phyloP scores from a whole-genome alignment of 331 rosid species.

The Telfairia occidentalis region DNA sequence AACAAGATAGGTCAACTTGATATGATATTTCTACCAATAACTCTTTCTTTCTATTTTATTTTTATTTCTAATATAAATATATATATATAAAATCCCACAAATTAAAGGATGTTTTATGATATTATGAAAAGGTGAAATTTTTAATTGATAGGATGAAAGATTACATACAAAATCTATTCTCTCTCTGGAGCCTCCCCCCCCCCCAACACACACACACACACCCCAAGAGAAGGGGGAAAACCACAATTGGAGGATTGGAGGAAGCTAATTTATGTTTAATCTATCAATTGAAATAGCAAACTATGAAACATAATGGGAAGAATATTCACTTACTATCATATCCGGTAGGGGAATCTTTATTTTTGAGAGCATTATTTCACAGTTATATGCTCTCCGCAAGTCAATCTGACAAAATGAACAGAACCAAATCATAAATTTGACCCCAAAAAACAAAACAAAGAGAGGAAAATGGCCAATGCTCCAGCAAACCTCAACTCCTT shows the following conservation, averaged over 20 bases:
- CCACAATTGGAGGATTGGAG: not conserved
- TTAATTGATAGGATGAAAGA: not conserved
- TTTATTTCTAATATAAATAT: no score
- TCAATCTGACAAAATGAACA: constrained; percentile 51
- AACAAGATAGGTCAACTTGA: not conserved
- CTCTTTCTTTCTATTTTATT: not conserved
- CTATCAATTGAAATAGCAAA: not conserved
- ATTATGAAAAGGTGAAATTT: not conserved
- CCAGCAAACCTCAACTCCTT: not conserved
- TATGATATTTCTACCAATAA: not conserved
- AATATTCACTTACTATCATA: constrained; percentile 65
- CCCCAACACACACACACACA: no score
- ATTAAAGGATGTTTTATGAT: not conserved
- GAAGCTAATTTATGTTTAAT: not conserved
- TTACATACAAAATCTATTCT: not conserved
- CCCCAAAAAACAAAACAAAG: not conserved
- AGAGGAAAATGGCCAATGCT: not conserved
- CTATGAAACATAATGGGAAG: not conserved
- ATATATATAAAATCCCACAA: no score
- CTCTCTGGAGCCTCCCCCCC: no score
- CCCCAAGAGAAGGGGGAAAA: not conserved
- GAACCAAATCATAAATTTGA: not conserved
- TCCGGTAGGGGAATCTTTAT: constrained; percentile 91
- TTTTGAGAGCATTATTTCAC: constrained; percentile 97
- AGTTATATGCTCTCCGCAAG: constrained; percentile 93